Conservation (phyloP, 2,329 filamentous ascomycete species). For the Elsinoe necatrix region DNA sequence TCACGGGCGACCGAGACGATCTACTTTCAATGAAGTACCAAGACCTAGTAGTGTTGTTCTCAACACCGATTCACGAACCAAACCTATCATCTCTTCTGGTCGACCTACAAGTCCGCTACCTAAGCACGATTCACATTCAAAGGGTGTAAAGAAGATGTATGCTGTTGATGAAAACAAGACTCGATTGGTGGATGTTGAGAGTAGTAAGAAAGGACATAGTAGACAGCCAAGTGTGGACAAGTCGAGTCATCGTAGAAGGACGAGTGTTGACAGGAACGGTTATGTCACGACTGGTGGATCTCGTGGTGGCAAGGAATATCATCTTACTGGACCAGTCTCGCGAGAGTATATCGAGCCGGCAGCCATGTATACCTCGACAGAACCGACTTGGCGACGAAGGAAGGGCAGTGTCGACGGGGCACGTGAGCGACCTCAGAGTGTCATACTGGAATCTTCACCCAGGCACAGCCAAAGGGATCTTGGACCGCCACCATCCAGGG, state of each 20-base stretch:
- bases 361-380: slow-evolving; percentile 44
- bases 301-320: slow-evolving; percentile 26
- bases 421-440: slow-evolving; percentile 38
- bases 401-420: slow-evolving; percentile 38
- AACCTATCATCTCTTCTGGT: slow-evolving; percentile 28
- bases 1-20: slow-evolving; percentile 39
- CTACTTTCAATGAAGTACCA: slow-evolving; percentile 34
- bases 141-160: slow-evolving; percentile 42
- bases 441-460: slow-evolving; percentile 31
- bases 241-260: slow-evolving; percentile 30
- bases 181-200: slow-evolving; percentile 31
- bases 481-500: slow-evolving; percentile 58
- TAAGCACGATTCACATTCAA: slow-evolving; percentile 23
- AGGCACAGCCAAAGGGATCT: slow-evolving; percentile 29
- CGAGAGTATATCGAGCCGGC: slow-evolving; percentile 42
- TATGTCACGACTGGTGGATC: slow-evolving; percentile 22
- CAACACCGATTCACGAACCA: slow-evolving; percentile 27
- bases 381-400: slow-evolving; percentile 37
- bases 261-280: slow-evolving; percentile 26
- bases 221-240: slow-evolving; percentile 21
- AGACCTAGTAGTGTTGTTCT: slow-evolving; percentile 24
- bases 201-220: slow-evolving; percentile 21
- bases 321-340: slow-evolving; percentile 23
- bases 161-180: slow-evolving; percentile 38
- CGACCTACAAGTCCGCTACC: slow-evolving; percentile 37